These are phyloP conservation scores for Botryotinia globosa DNA, from an alignment of 2,329 filamentous ascomycete species.

Conservation along the genomic window DNA sequence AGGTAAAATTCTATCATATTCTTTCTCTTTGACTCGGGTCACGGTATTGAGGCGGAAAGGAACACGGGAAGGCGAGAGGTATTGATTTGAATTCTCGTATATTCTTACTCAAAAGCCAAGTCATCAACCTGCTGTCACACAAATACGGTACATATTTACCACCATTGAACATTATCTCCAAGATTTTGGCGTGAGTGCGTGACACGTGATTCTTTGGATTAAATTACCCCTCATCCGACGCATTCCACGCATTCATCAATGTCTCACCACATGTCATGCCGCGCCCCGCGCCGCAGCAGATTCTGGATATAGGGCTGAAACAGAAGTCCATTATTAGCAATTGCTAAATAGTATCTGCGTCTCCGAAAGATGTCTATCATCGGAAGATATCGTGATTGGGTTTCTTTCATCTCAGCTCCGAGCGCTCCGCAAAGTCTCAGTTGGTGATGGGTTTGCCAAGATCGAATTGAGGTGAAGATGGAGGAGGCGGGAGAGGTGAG, in stretches of 20 bases:
- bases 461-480: not conserved
- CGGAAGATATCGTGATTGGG: conserved; percentile 2
- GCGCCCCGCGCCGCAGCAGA: not conserved
- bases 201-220: not conserved
- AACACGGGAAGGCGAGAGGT: not conserved
- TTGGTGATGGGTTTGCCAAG: not conserved
- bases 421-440: not conserved
- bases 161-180: not conserved
- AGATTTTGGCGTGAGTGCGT: not conserved
- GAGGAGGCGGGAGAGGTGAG: not conserved
- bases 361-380: not conserved
- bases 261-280: not conserved
- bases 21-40: not conserved
- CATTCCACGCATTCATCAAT: not conserved
- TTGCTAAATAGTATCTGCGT: not conserved
- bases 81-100: not conserved
- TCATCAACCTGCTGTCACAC: not conserved
- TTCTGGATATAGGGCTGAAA: conserved; percentile 11
- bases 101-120: not conserved
- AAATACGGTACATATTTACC: not conserved
- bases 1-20: not conserved
- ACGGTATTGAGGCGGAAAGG: not conserved
- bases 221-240: not conserved
- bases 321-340: conserved; percentile 6
- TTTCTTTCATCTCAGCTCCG: conserved; percentile 2